Evolutionary conservation across 1,284 basidiomycete species (phyloP).

Genomic region (Ganoderma multipileum): DNA sequence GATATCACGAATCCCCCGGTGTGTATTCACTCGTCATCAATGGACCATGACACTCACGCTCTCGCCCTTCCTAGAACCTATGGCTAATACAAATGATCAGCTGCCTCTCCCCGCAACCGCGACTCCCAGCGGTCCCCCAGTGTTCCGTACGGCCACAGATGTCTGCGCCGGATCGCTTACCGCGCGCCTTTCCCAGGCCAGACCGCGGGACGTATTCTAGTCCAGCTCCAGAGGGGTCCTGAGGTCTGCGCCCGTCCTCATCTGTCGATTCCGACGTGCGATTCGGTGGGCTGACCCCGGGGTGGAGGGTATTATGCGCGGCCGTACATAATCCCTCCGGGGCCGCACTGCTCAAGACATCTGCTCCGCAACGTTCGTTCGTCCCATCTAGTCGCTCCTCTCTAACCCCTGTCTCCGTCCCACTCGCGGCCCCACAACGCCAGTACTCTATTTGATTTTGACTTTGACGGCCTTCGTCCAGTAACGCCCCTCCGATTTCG

Average conservation of each 20-base stretch:
- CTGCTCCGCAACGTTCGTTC: neutral
- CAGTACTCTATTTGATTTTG: neutral
- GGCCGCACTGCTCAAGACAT: neutral
- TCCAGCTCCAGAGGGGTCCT: constrained; percentile 26
- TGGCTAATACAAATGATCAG: constrained; percentile 26
- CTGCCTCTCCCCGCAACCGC: constrained; percentile 12
- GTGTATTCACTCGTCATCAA: neutral
- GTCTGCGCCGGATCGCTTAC: constrained; percentile 3
- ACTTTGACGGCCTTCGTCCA: neutral
- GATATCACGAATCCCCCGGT: neutral
- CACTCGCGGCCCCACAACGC: neutral
- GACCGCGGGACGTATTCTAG: constrained; percentile 23
- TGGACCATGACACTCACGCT: constrained; percentile 15
- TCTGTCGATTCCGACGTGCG: constrained; percentile 3
- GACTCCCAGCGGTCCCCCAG: constrained; percentile 6
- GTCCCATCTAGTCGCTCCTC: neutral
- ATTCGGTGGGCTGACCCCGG: constrained; percentile 15
- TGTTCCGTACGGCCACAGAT: neutral
- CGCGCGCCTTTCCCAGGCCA: constrained; percentile 25
- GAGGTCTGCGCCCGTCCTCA: constrained; percentile 4
- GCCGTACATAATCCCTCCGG: constrained; percentile 21
- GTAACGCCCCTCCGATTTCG: neutral
- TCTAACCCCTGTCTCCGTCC: neutral
- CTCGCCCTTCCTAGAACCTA: constrained; percentile 27
- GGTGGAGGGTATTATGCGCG: constrained; percentile 6